phyloP scores from a whole-genome alignment of 306 rosid genomes.

The Cicer bijugum region DNA sequence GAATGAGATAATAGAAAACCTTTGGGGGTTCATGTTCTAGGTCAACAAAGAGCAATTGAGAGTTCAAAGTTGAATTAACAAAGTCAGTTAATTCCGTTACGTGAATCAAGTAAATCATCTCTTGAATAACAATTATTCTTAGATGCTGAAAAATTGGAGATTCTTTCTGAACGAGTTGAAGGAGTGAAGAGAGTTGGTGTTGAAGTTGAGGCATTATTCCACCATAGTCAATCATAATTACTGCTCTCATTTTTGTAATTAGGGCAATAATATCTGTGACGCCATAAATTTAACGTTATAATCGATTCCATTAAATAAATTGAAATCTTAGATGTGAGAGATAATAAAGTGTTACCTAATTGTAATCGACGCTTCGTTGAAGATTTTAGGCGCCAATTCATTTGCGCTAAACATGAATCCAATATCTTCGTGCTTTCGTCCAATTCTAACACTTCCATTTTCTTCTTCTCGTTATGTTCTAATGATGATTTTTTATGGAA shows the following conservation, averaged over 20 bases:
- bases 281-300: conserved; percentile 1
- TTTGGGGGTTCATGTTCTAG: conserved; percentile 74
- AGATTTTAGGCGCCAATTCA: conserved; percentile 87
- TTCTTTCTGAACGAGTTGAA: conserved; percentile 57
- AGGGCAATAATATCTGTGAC: conserved; percentile 79
- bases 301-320: neutral
- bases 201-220: conserved; percentile 86
- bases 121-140: conserved; percentile 78
- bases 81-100: conserved; percentile 54
- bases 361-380: conserved; percentile 71
- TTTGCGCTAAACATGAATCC: conserved; percentile 57
- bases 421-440: conserved; percentile 58
- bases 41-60: conserved; percentile 76
- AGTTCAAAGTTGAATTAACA: conserved; percentile 56
- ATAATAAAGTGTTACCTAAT: conserved; percentile 48
- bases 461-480: neutral
- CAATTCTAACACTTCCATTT: conserved; percentile 51
- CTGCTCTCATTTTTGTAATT: conserved; percentile 77
- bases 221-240: conserved; percentile 83
- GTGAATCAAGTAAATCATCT: conserved; percentile 85
- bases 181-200: conserved; percentile 64
- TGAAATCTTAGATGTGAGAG: neutral
- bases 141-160: conserved; percentile 58
- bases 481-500: too few species aligned
- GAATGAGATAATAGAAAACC: conserved; percentile 48